Conservation (phyloP, 164 flowering plant genomes). For the grape (Vitis vinifera) region DNA sequence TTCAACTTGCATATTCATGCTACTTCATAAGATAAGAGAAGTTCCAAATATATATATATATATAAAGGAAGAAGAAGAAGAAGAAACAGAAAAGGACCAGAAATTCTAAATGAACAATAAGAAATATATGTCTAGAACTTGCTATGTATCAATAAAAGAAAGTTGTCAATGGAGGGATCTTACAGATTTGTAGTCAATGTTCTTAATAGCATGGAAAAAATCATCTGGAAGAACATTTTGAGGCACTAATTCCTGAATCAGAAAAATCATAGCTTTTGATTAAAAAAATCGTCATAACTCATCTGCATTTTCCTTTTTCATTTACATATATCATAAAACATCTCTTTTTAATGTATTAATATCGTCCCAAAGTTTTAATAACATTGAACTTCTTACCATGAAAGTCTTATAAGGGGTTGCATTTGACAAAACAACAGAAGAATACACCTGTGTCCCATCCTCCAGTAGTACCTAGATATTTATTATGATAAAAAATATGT, state of each 20-base stretch:
- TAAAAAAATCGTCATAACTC: neutral
- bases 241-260: constrained; percentile 76
- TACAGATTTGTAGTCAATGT: constrained; percentile 87
- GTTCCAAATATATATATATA: no score
- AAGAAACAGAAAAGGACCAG: no score
- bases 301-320: no score
- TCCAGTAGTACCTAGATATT: constrained; percentile 63
- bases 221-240: constrained; percentile 68
- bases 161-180: constrained; percentile 18
- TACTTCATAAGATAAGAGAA: no score
- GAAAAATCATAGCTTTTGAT: constrained; percentile 5
- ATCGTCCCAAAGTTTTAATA: neutral
- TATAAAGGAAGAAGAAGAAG: no score
- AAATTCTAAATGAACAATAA: no score
- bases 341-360: no score
- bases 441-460: constrained; percentile 67
- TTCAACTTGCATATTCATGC: no score
- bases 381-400: constrained; percentile 47
- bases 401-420: constrained; percentile 91
- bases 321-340: no score
- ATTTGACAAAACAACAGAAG: constrained; percentile 86
- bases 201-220: constrained; percentile 58
- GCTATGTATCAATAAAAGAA: neutral
- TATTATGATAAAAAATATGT: neutral
- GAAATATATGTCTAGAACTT: no score